phyloP scores from a whole-genome alignment of 2,329 filamentous ascomycete species.

The Alternaria burnsii region DNA sequence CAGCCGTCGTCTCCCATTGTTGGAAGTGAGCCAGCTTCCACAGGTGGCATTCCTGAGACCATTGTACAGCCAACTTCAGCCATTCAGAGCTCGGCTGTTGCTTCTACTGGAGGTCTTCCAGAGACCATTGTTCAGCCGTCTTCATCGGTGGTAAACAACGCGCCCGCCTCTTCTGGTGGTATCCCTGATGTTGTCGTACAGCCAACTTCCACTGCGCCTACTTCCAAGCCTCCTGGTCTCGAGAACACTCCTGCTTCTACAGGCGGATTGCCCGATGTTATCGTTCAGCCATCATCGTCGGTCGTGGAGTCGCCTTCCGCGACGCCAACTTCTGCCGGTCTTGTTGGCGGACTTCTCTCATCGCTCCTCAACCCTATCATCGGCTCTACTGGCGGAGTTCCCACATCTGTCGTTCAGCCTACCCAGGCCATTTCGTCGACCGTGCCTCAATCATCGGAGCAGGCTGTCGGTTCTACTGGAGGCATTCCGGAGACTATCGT shows the following conservation, averaged over 20 bases:
- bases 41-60: slow-evolving; percentile 33
- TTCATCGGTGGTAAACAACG: slow-evolving; percentile 2
- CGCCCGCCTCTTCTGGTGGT: neutral
- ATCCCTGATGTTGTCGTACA: slow-evolving; percentile 1
- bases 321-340: slow-evolving; percentile 10
- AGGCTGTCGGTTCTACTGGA: slow-evolving; percentile 24
- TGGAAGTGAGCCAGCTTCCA: slow-evolving; percentile 23
- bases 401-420: slow-evolving; percentile 33
- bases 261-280: slow-evolving; percentile 10
- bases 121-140: slow-evolving; percentile 13
- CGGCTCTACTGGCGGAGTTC: slow-evolving; percentile 31
- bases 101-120: slow-evolving; percentile 6
- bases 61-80: slow-evolving; percentile 21
- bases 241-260: slow-evolving; percentile 8
- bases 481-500: slow-evolving; percentile 27
- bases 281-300: slow-evolving; percentile 16
- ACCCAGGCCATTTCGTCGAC: slow-evolving; percentile 12
- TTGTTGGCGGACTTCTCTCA: slow-evolving; percentile 14
- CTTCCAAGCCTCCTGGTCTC: slow-evolving; percentile 2
- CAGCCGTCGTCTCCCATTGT: slow-evolving; percentile 12
- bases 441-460: slow-evolving; percentile 16
- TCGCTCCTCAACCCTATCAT: slow-evolving; percentile 26
- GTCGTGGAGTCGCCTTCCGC: neutral
- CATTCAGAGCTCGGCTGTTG: neutral
- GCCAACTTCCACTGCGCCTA: neutral